These are phyloP conservation scores for Galerina sulciceps DNA, from an alignment of 768 basidiomycete genomes.

Conservation along the genomic window DNA sequence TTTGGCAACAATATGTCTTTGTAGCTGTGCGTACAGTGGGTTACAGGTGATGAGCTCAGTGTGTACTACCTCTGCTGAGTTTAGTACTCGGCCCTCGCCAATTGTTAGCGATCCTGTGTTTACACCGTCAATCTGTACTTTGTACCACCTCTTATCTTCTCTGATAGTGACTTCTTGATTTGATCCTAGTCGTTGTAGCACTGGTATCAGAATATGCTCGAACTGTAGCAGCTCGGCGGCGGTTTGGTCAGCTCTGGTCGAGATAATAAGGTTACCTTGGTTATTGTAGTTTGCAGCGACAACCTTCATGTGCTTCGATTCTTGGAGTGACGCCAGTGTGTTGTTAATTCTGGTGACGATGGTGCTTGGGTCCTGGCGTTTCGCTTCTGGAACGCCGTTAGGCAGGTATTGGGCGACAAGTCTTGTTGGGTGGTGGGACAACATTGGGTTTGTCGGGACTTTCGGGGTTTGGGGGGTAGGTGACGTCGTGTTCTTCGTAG, in stretches of 20 bases:
- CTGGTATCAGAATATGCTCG: conserved; percentile 7
- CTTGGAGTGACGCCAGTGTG: neutral
- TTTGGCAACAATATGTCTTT: conserved; percentile 1
- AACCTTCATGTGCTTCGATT: conserved; percentile 13
- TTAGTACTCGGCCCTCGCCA: neutral
- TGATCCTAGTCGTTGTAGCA: conserved; percentile 6
- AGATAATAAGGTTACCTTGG: conserved; percentile 19
- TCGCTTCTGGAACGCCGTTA: conserved; percentile 1
- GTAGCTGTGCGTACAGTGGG: conserved; percentile 1
- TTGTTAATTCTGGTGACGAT: conserved; percentile 15
- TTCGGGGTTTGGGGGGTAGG: too few relatives aligned
- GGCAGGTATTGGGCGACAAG: conserved; percentile 15
- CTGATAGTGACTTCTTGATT: conserved; percentile 1
- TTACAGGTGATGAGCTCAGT: conserved; percentile 13
- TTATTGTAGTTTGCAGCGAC: conserved; percentile 20
- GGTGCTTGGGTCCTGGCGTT: neutral
- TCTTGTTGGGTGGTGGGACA: conserved; percentile 15
- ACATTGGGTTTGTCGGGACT: too few relatives aligned
- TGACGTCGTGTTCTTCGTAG: too few relatives aligned
- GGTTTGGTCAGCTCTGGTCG: conserved; percentile 18
- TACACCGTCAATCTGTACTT: conserved; percentile 20
- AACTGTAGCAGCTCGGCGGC: conserved; percentile 17
- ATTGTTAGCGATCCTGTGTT: conserved; percentile 6
- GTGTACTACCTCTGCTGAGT: conserved; percentile 10
- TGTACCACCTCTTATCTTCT: conserved; percentile 25